A percentile compares a stretch with the other conserved stretches of the same genome.
Evolutionary conservation across 75 land plant genomes (phyloP).

Genomic region (Isoetes taiwanensis): DNA sequence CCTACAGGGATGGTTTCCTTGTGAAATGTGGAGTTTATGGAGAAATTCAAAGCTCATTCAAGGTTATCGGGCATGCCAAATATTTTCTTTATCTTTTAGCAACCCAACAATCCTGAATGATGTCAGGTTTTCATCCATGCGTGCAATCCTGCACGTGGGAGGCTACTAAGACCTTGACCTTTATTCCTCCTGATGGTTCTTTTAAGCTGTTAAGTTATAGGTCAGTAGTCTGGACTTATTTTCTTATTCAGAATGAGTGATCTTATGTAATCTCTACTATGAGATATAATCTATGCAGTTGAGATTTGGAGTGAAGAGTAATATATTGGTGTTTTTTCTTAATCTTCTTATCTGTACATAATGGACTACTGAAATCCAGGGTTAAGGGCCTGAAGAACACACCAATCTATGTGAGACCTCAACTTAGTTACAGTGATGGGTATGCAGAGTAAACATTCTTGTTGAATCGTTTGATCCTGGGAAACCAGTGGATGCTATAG

Average conservation of each 20-base stretch:
- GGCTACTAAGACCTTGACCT: conserved; percentile 51
- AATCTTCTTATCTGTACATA: too few relatives aligned
- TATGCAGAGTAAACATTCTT: conserved; percentile 56
- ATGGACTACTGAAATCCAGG: too few relatives aligned
- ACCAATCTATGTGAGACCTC: conserved; percentile 84
- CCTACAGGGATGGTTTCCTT: conserved; percentile 68
- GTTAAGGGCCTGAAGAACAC: conserved; percentile 51
- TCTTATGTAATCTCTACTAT: too few relatives aligned
- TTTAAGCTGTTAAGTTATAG: conserved; percentile 99
- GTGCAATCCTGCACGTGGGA: conserved; percentile 91
- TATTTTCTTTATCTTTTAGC: conserved; percentile 62
- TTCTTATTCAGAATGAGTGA: too few relatives aligned
- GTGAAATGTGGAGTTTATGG: conserved; percentile 88
- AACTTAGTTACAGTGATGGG: conserved; percentile 65
- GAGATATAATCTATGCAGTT: too few relatives aligned
- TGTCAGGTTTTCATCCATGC: conserved; percentile 91
- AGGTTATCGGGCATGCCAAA: conserved; percentile 84
- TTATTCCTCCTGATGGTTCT: conserved; percentile 95
- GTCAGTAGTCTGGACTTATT: too few relatives aligned
- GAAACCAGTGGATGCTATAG: conserved; percentile 59
- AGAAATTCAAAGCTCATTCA: conserved; percentile 69
- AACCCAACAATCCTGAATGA: conserved; percentile 74
- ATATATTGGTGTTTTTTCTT: too few relatives aligned
- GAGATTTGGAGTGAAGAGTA: too few relatives aligned
- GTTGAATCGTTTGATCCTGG: conserved; percentile 91